phyloP scores from a whole-genome alignment of 306 rosid genomes.

The Cicer chorassanicum region DNA sequence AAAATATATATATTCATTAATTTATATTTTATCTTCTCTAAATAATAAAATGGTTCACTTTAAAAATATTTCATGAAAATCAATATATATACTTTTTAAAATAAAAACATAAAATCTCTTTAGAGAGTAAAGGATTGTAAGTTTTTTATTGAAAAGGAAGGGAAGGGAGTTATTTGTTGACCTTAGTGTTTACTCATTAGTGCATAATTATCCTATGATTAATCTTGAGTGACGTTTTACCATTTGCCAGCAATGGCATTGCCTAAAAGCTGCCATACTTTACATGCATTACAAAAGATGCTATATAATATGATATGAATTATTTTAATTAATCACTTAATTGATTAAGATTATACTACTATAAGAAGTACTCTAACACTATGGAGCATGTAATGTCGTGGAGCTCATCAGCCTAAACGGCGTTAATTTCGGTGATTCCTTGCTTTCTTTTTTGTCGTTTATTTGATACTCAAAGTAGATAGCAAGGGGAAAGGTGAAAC shows the following conservation, averaged over 20 bases:
- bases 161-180: conserved; percentile 27
- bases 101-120: no score
- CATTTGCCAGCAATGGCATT: conserved; percentile 43
- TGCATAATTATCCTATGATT: conserved; percentile 52
- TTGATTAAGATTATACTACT: neutral
- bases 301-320: no score
- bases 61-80: no score
- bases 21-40: no score
- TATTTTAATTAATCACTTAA: neutral
- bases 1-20: no score
- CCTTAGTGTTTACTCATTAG: conserved; percentile 48
- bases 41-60: no score
- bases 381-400: conserved; percentile 55
- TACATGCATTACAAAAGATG: neutral
- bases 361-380: neutral
- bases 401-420: conserved; percentile 94
- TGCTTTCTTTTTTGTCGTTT: conserved; percentile 88
- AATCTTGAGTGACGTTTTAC: conserved; percentile 41
- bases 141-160: conserved; percentile 37
- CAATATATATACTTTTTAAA: no score
- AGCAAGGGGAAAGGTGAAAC: conserved; percentile 51
- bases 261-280: conserved; percentile 51
- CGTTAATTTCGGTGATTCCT: conserved; percentile 96
- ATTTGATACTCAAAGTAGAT: conserved; percentile 66
- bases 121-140: no score